Evolutionary conservation across 306 rosid genomes (phyloP).

Genomic region (Trifolium fragiferum): DNA sequence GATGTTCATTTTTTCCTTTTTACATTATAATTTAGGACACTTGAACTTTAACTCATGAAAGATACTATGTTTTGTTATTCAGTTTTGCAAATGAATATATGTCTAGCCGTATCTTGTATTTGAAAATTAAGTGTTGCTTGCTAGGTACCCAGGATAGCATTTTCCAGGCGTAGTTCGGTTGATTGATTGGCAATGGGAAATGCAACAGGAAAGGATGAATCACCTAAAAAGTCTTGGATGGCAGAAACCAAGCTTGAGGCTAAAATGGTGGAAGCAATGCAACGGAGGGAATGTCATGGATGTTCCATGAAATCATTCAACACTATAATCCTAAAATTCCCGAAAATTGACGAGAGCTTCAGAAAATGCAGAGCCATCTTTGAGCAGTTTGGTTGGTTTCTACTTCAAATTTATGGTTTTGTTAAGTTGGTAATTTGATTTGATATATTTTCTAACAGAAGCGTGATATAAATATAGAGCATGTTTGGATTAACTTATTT

Average conservation of each 20-base stretch:
- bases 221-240: slow-evolving; percentile 43
- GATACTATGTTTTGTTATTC: slow-evolving; percentile 1
- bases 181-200: slow-evolving; percentile 66
- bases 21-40: background rate
- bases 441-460: slow-evolving; percentile 28
- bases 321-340: slow-evolving; percentile 83
- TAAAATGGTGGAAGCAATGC: slow-evolving; percentile 82
- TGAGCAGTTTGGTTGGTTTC: slow-evolving; percentile 77
- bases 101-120: background rate
- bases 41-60: background rate
- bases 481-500: no score
- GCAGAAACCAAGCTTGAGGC: slow-evolving; percentile 80
- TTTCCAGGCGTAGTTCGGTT: slow-evolving; percentile 38
- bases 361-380: slow-evolving; percentile 81
- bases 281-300: slow-evolving; percentile 68
- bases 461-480: slow-evolving; percentile 17
- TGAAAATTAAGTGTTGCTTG: background rate
- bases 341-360: slow-evolving; percentile 87
- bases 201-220: slow-evolving; percentile 58
- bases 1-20: background rate
- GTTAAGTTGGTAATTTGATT: slow-evolving; percentile 21
- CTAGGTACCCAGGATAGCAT: slow-evolving; percentile 36
- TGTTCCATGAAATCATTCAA: slow-evolving; percentile 75
- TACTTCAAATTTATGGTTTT: slow-evolving; percentile 33
- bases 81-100: slow-evolving; percentile 11